Evolutionary conservation across 2,329 filamentous ascomycete genomes (phyloP).

Genomic region (Fusarium sp.): DNA sequence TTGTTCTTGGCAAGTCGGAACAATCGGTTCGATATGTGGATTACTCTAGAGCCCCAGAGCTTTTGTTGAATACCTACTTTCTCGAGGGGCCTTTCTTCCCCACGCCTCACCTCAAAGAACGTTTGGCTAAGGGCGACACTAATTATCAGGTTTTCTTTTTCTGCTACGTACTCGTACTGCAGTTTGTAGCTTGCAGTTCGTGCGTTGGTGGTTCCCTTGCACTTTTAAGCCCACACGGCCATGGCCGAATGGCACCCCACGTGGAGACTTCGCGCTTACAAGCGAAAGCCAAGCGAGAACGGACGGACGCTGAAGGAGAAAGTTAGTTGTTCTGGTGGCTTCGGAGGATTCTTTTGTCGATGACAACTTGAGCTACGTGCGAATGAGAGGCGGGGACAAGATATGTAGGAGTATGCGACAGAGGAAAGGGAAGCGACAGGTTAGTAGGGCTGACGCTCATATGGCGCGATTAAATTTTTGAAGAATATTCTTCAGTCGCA

Average conservation of each 20-base stretch:
- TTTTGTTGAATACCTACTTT: not conserved
- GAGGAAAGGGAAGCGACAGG: conserved; percentile 5
- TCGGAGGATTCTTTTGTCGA: conserved; percentile 20
- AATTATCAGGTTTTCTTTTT: conserved; percentile 19
- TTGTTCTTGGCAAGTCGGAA: conserved; percentile 22
- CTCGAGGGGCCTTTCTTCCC: not conserved
- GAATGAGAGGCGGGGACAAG: not conserved
- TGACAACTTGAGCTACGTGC: conserved; percentile 30
- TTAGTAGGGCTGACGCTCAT: conserved; percentile 41
- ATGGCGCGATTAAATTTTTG: conserved; percentile 31
- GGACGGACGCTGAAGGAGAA: conserved; percentile 31
- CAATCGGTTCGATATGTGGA: conserved; percentile 9
- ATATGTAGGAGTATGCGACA: not conserved
- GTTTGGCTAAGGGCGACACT: conserved; percentile 5
- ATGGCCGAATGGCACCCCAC: conserved; percentile 47
- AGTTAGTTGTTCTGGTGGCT: conserved; percentile 34
- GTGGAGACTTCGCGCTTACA: conserved; percentile 47
- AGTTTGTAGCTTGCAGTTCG: not conserved
- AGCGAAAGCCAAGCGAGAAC: conserved; percentile 32
- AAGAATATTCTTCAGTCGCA: conserved; percentile 10
- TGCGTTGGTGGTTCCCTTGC: conserved; percentile 7
- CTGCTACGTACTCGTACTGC: not conserved
- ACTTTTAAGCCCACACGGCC: conserved; percentile 34
- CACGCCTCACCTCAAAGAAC: not conserved
- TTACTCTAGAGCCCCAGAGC: not conserved